Base-by-base conservation (phyloP, 805 yeast species). In the Phaffomyces thermotolerans region DNA sequence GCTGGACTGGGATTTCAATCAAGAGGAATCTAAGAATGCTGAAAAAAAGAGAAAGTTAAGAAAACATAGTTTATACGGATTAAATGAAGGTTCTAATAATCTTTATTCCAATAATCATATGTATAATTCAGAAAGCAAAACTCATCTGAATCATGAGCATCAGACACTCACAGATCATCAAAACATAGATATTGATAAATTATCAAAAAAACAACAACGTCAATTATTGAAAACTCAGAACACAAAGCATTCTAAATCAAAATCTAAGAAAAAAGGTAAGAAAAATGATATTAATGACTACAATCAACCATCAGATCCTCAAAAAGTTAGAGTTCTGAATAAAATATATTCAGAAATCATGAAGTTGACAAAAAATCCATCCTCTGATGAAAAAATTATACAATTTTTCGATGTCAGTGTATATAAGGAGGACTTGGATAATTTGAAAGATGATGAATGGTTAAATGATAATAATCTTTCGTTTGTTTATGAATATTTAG, bases 381-480 rank as follows among this genome's bases (percentile, higher is more conserved):
- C 35, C n/a, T 46, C 38, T 37, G 53, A 45, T 27, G 46, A 41
- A 3, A 54, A 51, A 47, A 51, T 75, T 3, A 57, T 75, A 23
- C 78, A 77, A 47, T 76, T 70, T 52, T 73, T 73, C 42, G 81
- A 81, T 48, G 70, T 79, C 8, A 72, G 83, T 1, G 60, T 83
- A 3, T 78, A 78, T 52, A 67, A 69, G 42, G 75, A 74, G 20
- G 93, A 85, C 55, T 49, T 82, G 9, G 66, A 64, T 37, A 79
- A 76, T 51, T 59, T 84, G 14, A 64, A 68, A 40, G 79, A 81
- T 17, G 84, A 75, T 31, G 82, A 81, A 55, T 84, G 93, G 91
- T 63, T 84, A 27, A 81, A 79, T 52, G 91, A 84, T 54, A 81
- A 81, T 53, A 77, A 81, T 51, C 72, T 84, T 33, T 66, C 83